Conservation (phyloP, 495 filamentous ascomycete genomes). For the Tuber melanosporum region DNA sequence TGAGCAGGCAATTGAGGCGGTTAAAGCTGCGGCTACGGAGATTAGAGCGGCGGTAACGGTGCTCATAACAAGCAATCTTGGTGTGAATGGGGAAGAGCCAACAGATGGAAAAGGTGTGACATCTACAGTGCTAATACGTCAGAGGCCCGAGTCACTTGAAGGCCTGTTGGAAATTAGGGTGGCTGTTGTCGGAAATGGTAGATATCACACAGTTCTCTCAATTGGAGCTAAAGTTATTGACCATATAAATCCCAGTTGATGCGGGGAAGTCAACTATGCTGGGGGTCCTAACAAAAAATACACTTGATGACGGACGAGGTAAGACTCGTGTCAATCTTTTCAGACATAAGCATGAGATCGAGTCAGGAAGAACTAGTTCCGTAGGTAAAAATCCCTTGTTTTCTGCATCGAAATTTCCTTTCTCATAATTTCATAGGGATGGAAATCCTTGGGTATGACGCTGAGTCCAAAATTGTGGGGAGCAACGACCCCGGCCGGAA, state of each 20-base stretch:
- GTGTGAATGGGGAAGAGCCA: slow-evolving; percentile 62
- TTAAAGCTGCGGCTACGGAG: slow-evolving; percentile 60
- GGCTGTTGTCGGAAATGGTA: slow-evolving; percentile 90
- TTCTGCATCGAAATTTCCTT: background rate
- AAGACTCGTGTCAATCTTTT: slow-evolving; percentile 95
- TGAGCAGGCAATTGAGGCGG: slow-evolving; percentile 61
- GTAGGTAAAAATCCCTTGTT: slow-evolving; percentile 59
- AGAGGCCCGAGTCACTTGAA: slow-evolving; percentile 64
- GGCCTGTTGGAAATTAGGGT: slow-evolving; percentile 93
- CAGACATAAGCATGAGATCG: slow-evolving; percentile 94
- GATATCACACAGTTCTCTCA: slow-evolving; percentile 19
- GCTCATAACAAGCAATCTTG: slow-evolving; percentile 70
- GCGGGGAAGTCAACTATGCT: slow-evolving; percentile 97
- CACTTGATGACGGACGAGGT: slow-evolving; percentile 88
- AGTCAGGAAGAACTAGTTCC: slow-evolving; percentile 88
- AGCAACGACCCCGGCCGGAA: slow-evolving; percentile 76
- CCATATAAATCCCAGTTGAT: slow-evolving; percentile 56
- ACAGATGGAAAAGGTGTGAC: slow-evolving; percentile 47
- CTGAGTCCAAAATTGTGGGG: slow-evolving; percentile 72
- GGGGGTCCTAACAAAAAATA: slow-evolving; percentile 90
- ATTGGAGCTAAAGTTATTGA: slow-evolving; percentile 2
- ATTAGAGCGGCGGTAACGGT: slow-evolving; percentile 67
- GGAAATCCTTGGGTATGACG: slow-evolving; percentile 98
- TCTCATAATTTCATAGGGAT: slow-evolving; percentile 33
- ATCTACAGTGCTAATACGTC: slow-evolving; percentile 79